phyloP scores from a whole-genome alignment of 371 early-diverging fungal genomes.

The Mucor velutinosus region DNA sequence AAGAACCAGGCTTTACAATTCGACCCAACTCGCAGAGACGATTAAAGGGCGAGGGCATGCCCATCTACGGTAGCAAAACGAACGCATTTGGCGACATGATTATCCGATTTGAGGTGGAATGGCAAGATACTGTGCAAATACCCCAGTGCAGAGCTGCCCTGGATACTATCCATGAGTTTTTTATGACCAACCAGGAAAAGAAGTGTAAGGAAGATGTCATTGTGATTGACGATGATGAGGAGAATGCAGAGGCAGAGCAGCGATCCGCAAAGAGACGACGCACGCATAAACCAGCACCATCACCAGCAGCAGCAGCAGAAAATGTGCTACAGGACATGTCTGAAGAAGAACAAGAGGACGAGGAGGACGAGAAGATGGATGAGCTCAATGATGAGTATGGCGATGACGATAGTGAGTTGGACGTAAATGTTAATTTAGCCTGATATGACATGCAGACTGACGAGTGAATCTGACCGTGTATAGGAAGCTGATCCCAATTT shows the following conservation, averaged over 20 bases:
- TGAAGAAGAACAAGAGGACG: neutral
- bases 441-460: too few relatives aligned
- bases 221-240: conserved; percentile 17
- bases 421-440: neutral
- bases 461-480: too few relatives aligned
- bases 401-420: neutral
- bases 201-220: neutral
- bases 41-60: conserved; percentile 14
- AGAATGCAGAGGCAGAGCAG: neutral
- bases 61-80: neutral
- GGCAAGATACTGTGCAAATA: conserved; percentile 3
- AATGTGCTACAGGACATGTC: neutral
- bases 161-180: neutral
- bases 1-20: neutral
- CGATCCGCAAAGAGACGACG: neutral
- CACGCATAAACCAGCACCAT: neutral
- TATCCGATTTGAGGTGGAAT: conserved; percentile 7
- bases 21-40: neutral
- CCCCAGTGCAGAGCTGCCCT: neutral
- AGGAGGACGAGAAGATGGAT: neutral
- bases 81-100: conserved; percentile 4
- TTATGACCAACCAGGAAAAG: conserved; percentile 6
- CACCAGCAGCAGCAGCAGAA: neutral
- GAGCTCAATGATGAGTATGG: neutral
- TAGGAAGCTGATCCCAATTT: too few relatives aligned